phyloP scores from a whole-genome alignment of 192 early-diverging fungal species.

The Bifiguratus adelaidae region DNA sequence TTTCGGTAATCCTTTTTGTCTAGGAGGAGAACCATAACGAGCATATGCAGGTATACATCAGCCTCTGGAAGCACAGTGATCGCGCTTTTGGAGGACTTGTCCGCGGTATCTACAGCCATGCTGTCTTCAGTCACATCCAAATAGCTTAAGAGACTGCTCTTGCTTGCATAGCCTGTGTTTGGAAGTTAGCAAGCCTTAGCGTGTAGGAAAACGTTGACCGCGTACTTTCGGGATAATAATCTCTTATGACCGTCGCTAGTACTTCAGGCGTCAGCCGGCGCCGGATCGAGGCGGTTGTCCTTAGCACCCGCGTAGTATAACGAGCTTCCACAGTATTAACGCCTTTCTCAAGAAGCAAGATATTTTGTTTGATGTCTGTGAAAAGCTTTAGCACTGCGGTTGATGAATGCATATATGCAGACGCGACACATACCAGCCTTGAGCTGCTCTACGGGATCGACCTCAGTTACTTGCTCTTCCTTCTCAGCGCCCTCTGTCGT shows the following conservation, averaged over 20 bases:
- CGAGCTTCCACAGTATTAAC: constrained; percentile 78
- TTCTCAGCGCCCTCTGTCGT: no score
- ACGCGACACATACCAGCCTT: no score
- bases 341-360: constrained; percentile 71
- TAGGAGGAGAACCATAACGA: constrained; percentile 73
- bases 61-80: constrained; percentile 53
- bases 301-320: constrained; percentile 80
- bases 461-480: no score
- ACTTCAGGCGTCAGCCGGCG: constrained; percentile 60
- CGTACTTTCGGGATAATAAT: constrained; percentile 38
- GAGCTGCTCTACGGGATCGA: no score
- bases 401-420: no score
- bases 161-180: constrained; percentile 20
- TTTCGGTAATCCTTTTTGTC: constrained; percentile 63
- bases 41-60: constrained; percentile 73
- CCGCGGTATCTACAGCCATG: background rate
- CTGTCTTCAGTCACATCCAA: constrained; percentile 1
- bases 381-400: background rate
- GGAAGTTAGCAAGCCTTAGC: no score
- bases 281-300: constrained; percentile 70
- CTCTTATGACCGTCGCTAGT: constrained; percentile 46
- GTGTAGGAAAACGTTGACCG: no score
- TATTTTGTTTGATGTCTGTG: constrained; percentile 81
- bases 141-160: constrained; percentile 13
- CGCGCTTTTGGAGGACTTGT: constrained; percentile 20